Conservation (phyloP, 2,329 filamentous ascomycete species). For the Xylaria sp. region DNA sequence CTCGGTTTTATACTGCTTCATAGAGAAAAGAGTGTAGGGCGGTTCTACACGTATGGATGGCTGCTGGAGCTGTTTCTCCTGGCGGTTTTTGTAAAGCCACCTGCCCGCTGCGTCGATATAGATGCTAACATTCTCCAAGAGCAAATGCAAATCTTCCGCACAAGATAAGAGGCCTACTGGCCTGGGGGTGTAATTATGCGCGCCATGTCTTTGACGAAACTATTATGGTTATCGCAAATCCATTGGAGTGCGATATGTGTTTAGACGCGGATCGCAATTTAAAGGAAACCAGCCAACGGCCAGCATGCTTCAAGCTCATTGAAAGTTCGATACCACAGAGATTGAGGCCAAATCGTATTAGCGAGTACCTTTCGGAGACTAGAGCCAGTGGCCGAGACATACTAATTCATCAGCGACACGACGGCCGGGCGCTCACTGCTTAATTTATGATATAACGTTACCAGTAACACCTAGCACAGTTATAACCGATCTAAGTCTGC, state of each 20-base stretch:
- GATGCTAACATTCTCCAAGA: conserved; percentile 7
- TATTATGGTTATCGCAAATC: conserved; percentile 15
- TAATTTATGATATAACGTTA: conserved; percentile 11
- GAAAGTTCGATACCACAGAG: conserved; percentile 27
- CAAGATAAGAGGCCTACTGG: conserved; percentile 26
- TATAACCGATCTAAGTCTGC: too few relatives aligned
- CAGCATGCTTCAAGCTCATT: conserved; percentile 17
- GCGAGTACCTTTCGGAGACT: conserved; percentile 16
- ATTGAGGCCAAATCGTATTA: conserved; percentile 22
- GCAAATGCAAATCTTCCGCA: conserved; percentile 25
- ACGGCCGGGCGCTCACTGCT: conserved; percentile 5
- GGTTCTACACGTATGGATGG: conserved; percentile 23
- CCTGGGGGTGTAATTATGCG: conserved; percentile 27
- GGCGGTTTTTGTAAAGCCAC: too few relatives aligned
- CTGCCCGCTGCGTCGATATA: too few relatives aligned
- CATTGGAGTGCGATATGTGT: conserved; percentile 1
- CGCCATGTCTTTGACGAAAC: conserved; percentile 26
- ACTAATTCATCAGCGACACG: conserved; percentile 9
- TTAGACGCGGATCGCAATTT: not conserved
- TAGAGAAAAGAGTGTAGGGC: conserved; percentile 29
- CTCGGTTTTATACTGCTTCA: conserved; percentile 26
- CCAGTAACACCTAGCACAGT: not conserved
- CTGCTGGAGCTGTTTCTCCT: conserved; percentile 27
- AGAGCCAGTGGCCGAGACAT: conserved; percentile 17
- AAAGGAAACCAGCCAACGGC: not conserved